Evolutionary conservation across 176 grass and related monocot species (phyloP), one percentile per base, ranked within the genome.

Genomic region (Lolium perenne): DNA sequence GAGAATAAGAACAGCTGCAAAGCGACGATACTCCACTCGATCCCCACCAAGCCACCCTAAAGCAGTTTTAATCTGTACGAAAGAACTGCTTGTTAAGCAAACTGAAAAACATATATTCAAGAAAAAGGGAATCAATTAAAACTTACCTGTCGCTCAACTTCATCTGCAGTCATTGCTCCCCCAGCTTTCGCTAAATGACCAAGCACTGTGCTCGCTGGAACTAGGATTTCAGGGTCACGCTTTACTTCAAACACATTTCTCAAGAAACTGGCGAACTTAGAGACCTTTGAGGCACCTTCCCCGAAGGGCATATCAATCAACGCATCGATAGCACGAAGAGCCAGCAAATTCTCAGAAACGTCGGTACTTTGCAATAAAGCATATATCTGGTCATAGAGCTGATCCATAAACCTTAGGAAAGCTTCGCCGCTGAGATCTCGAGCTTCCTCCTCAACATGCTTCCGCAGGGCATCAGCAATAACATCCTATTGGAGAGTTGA

Each of bases 1-100:
- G 49, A 98, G 93, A 92, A 98, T 98, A 88, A 98, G 92, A 55
- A 98, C 97, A 76, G 97, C 90, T 71, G 97, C 97, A 94, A 98
- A 98, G 20, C 90, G 92, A 49, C 92, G 97, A 67, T 95, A 98
- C 68, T 98, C 97, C 40, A 98, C 94, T 88, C 97, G 86, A 60
- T 98, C 97, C 16, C 75, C 90, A 77, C 11, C 77, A 79, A 98
- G 97, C 97, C 97, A 98, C 12, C 88, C 97, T 84, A 98, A 90
- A 89, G 97, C 93, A 63, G 91, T 98, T 89, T 94, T 98, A 79
- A 94, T 98, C 97, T 98, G 16, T 53, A 66, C 26, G 53, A 45
- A 84, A 76, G 38, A 70, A 50, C 18, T 62, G n/a, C 2, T 32
- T 61, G n/a, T 87, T 87, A 56, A 88, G 71, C 8, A 73, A 81